Evolutionary conservation across 1,284 basidiomycete species (phyloP).

Genomic region (Tilletia horrida): DNA sequence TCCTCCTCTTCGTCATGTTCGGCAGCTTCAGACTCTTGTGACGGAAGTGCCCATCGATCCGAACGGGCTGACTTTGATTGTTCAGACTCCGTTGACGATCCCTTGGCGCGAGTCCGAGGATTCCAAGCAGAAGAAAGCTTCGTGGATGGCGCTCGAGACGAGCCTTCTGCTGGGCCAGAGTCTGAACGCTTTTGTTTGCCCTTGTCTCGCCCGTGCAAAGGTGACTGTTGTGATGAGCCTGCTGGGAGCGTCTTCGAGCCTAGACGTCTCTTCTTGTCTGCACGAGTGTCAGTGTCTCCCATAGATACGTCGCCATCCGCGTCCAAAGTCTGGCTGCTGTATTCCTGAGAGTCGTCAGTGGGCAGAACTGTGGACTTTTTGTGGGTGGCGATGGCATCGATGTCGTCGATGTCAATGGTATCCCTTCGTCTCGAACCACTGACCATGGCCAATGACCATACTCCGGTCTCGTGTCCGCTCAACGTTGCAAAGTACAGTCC

Average conservation of each 20-base stretch:
- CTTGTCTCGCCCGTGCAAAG: too few species aligned
- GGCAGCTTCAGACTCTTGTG: neutral
- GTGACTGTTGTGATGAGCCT: too few species aligned
- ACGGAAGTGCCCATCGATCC: too few species aligned
- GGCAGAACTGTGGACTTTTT: neutral
- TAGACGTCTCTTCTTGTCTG: too few species aligned
- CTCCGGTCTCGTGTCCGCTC: conserved; percentile 79
- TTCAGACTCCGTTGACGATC: too few species aligned
- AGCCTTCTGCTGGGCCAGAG: too few species aligned
- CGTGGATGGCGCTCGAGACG: too few species aligned
- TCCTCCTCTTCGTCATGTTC: neutral
- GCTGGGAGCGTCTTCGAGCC: too few species aligned
- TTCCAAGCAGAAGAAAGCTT: too few species aligned
- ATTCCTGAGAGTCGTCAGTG: neutral
- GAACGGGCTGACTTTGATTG: too few species aligned
- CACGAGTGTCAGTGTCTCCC: neutral
- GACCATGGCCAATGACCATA: conserved; percentile 83
- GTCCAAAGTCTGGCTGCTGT: neutral
- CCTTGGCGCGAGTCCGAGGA: too few species aligned
- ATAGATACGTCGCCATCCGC: neutral
- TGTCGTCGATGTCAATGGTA: neutral
- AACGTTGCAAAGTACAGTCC: conserved; percentile 76
- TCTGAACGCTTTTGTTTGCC: too few species aligned
- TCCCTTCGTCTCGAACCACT: conserved; percentile 1
- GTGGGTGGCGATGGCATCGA: neutral